Conservation (phyloP, 1,284 basidiomycete genomes). For the Puccinia polysora region DNA sequence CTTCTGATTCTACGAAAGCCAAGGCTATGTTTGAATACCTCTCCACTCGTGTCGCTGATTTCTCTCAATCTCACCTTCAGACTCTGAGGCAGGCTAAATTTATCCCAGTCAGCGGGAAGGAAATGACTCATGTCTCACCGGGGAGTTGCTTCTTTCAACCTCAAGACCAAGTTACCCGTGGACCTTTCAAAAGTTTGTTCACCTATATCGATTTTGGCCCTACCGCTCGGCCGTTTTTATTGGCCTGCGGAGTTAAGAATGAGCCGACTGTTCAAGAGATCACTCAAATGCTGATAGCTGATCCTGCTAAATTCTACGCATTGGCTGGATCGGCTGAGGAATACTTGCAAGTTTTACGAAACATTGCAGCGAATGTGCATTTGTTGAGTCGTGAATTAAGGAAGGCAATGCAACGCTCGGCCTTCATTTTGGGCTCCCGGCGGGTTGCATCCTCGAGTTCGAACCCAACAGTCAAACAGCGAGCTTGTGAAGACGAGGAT, state of each 20-base stretch:
- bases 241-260: constrained; percentile 76
- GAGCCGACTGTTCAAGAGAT: constrained; percentile 81
- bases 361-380: constrained; percentile 71
- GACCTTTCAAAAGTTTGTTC: constrained; percentile 57
- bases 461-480: constrained; percentile 51
- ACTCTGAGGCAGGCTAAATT: constrained; percentile 52
- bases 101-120: constrained; percentile 54
- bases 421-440: constrained; percentile 70
- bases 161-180: constrained; percentile 45
- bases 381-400: constrained; percentile 62
- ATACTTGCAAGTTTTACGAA: constrained; percentile 59
- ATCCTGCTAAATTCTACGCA: constrained; percentile 51
- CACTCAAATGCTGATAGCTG: constrained; percentile 51
- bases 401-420: constrained; percentile 64
- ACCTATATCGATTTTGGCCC: constrained; percentile 84
- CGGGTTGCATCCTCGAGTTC: constrained; percentile 56
- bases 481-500: constrained; percentile 44
- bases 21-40: constrained; percentile 71
- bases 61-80: constrained; percentile 50
- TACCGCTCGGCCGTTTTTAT: constrained; percentile 75
- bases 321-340: constrained; percentile 53
- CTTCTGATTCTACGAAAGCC: constrained; percentile 61
- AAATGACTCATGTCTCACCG: constrained; percentile 47
- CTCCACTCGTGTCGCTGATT: constrained; percentile 67
- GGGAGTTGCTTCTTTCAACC: constrained; percentile 61